Percentiles rank a stretch among this genome's conserved stretches.
These are phyloP conservation scores for Tetrahymena thermophila DNA, from an alignment of 73 alveolate genomes.

Conservation along the genomic window DNA sequence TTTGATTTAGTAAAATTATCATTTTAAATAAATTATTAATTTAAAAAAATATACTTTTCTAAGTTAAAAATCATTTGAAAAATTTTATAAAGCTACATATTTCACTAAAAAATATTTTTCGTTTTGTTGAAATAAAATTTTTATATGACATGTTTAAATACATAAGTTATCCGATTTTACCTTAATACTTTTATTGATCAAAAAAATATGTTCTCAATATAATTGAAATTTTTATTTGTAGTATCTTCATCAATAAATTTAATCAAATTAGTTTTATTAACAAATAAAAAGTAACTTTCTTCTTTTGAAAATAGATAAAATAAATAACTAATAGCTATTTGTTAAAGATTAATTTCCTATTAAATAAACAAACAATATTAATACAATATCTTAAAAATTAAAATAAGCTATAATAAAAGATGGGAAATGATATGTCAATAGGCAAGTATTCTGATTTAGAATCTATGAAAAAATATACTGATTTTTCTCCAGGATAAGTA, in stretches of 20 bases:
- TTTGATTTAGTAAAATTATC: no score
- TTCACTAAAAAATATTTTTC: no score
- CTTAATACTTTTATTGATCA: neutral
- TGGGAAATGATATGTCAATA: conserved; percentile 36
- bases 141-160: no score
- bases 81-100: no score
- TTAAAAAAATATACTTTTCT: no score
- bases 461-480: conserved; percentile 21
- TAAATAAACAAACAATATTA: neutral
- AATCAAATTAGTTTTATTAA: neutral
- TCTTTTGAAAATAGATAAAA: neutral
- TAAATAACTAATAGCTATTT: neutral
- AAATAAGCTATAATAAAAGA: neutral
- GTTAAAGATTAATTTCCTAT: neutral
- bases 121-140: no score
- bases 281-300: neutral
- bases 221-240: neutral
- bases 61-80: no score
- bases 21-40: no score
- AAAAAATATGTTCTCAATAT: neutral
- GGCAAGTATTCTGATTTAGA: conserved; percentile 37
- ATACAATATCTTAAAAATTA: neutral
- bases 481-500: conserved; percentile 43
- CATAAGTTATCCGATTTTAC: neutral
- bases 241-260: neutral